phyloP scores from a whole-genome alignment of 1,284 basidiomycete genomes.

The Meira nashicola region DNA sequence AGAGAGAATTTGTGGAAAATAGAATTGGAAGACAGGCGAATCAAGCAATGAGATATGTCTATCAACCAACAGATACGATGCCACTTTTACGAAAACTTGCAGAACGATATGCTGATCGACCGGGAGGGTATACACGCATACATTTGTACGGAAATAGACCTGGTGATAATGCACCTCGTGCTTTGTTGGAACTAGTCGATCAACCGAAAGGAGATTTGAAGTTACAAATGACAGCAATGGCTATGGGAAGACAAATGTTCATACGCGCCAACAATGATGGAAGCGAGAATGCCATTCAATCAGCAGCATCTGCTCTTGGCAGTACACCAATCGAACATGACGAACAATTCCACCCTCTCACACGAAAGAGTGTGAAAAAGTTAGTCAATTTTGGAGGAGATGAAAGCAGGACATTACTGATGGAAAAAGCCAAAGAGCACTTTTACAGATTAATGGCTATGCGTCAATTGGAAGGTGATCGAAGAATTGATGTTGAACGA shows the following conservation, averaged over 20 bases:
- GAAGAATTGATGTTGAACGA: constrained; percentile 29
- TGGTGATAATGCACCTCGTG: constrained; percentile 89
- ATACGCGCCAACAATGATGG: constrained; percentile 23
- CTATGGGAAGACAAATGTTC: constrained; percentile 39
- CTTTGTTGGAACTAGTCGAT: constrained; percentile 89
- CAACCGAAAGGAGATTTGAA: constrained; percentile 75
- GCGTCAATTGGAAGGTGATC: constrained; percentile 27
- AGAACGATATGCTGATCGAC: constrained; percentile 72
- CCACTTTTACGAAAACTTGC: constrained; percentile 74
- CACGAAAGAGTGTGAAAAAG: constrained; percentile 41
- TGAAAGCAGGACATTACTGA: constrained; percentile 29
- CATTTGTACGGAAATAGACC: constrained; percentile 79
- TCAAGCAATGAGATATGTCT: constrained; percentile 37
- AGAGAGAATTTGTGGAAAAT: constrained; percentile 13
- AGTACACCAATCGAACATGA: constrained; percentile 35
- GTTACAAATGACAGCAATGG: constrained; percentile 48
- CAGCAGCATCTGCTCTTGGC: constrained; percentile 15
- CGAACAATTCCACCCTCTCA: constrained; percentile 32
- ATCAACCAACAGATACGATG: constrained; percentile 5
- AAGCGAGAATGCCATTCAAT: neutral
- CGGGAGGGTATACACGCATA: constrained; percentile 93
- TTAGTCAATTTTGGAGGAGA: constrained; percentile 41
- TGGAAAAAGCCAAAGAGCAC: constrained; percentile 29
- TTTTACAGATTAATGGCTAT: constrained; percentile 36
- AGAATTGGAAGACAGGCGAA: neutral